phyloP scores from a whole-genome alignment of 139 green algal species.

The Tetradesmus obliquus region DNA sequence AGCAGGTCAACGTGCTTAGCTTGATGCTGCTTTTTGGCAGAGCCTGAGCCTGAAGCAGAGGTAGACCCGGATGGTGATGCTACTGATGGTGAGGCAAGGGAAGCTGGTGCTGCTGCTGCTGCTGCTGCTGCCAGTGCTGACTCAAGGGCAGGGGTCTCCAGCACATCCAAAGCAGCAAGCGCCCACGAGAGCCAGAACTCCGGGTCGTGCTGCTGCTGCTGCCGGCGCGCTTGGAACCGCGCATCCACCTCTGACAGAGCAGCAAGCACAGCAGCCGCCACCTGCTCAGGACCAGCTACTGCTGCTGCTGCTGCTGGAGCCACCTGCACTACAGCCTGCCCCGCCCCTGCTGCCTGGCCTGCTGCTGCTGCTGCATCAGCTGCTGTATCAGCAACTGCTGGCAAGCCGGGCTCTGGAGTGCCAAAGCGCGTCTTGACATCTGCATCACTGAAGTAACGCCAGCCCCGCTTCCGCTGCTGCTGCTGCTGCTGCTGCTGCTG shows the following conservation, averaged over 20 bases:
- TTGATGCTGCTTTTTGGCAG: not conserved
- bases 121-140: slow-evolving; percentile 19
- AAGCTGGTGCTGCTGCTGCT: not conserved
- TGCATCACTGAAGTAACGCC: slow-evolving; percentile 10
- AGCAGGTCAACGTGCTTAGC: not conserved
- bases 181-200: slow-evolving; percentile 34
- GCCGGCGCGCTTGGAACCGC: not conserved
- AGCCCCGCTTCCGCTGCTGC: not conserved
- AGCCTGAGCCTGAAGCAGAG: not conserved
- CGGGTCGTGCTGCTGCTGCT: not conserved
- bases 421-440: not conserved
- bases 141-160: not conserved
- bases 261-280: not conserved
- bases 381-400: not conserved
- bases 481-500: slow-evolving; percentile 21
- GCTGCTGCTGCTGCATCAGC: not conserved
- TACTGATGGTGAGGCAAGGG: not conserved
- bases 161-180: slow-evolving; percentile 1
- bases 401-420: not conserved
- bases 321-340: not conserved
- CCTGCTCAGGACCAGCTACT: not conserved
- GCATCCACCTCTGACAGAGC: not conserved
- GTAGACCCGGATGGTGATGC: not conserved
- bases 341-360: not conserved
- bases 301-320: not conserved